phyloP scores from a whole-genome alignment of 176 grass and related monocot genomes.

The Triticum aestivum region DNA sequence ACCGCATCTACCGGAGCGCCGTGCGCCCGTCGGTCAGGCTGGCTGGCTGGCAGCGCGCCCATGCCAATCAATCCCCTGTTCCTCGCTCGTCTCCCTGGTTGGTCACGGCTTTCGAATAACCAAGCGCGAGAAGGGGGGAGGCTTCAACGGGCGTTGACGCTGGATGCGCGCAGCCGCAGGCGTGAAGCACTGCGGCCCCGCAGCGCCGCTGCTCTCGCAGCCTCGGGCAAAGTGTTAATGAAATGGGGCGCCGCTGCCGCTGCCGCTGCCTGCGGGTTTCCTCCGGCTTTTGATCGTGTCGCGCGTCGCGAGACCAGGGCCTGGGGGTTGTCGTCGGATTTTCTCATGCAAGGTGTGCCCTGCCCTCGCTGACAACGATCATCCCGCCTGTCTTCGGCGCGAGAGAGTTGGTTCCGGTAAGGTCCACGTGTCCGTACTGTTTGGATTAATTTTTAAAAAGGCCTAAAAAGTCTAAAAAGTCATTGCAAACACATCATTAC shows the following conservation, averaged over 20 bases:
- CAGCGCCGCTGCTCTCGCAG: neutral
- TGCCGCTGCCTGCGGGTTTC: neutral
- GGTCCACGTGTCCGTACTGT: too few relatives aligned
- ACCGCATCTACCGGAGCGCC: conserved; percentile 17
- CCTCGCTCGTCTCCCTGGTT: neutral
- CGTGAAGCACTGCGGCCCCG: neutral
- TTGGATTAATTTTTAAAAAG: too few relatives aligned
- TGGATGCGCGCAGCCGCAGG: neutral
- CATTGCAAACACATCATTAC: too few relatives aligned
- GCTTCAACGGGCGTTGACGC: neutral
- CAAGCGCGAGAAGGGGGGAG: neutral
- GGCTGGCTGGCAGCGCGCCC: neutral
- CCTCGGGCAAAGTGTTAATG: neutral
- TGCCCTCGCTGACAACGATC: too few relatives aligned
- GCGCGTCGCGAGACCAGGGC: neutral
- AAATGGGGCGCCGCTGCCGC: neutral
- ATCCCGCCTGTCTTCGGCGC: too few relatives aligned
- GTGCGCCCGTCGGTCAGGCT: neutral
- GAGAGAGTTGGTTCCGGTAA: too few relatives aligned
- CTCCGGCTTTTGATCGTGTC: neutral
- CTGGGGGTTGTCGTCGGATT: neutral
- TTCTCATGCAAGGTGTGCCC: too few relatives aligned
- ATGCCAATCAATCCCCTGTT: conserved; percentile 6
- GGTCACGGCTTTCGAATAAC: neutral
- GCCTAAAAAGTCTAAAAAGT: too few relatives aligned